Base-by-base conservation (phyloP, 2,329 filamentous ascomycete genomes). In the Hymenoscyphus albidus region DNA sequence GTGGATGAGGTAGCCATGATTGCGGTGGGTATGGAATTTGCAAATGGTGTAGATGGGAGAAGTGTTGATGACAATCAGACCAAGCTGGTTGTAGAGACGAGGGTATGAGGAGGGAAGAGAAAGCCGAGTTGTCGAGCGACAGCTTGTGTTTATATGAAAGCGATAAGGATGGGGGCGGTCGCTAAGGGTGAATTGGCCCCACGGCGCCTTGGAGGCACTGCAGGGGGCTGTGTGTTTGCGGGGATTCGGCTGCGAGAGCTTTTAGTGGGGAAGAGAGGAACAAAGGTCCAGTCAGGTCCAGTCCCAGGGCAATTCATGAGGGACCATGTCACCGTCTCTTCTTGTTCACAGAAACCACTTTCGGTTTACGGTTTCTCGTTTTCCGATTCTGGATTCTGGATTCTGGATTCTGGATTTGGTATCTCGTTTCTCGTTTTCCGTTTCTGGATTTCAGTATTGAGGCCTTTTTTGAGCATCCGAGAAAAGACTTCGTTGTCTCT, bases 1-100 rank as follows among this genome's bases (percentile, higher is more conserved):
- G 70, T 73, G 48, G 71, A 70, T 61, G 72, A 71, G 61, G 66
- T 51, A 61, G 75, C 73, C 73, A 74, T 75, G 31, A 63, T 72
- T 71, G 69, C 67, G 67, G 59, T 65, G 66, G 42, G 27, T 60
- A 42, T 59, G 56, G 60, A 56, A 54, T 27, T 60, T 60, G 59
- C 55, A 44, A 59, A 42, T 5, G 44, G 27, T 40, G 48, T 18
- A n/a, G 40, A 16, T 31, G 48, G 40, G 22, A 22, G 59, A 61
- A 42, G 54, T 31, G 42, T 55, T 40, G 55, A 16, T 54, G 48
- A 27, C 48, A 57, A 61, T 58, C 62, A 64, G 65, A 64, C 64
- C 44, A 44, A 61, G 65, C 55, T 62, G 61, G 7, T 35, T 22
- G 61, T 35, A 40, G 61, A 38, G 38, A 38, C 31, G 32, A 54